These are phyloP conservation scores for Bocquillonia castaneifolia DNA, from an alignment of 441 rosid genomes.

Conservation along the genomic window DNA sequence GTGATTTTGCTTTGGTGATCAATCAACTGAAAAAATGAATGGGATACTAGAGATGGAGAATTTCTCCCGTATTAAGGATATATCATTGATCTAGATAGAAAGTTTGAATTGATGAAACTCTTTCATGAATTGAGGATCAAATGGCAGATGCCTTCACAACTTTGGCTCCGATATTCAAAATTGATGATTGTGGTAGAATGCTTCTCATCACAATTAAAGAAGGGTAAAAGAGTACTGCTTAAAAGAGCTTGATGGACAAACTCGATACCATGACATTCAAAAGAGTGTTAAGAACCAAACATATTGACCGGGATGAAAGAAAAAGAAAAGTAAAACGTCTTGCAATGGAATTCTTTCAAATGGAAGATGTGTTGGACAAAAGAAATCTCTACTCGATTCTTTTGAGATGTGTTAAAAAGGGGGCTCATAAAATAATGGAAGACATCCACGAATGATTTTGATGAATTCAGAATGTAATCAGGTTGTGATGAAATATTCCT, in stretches of 20 bases:
- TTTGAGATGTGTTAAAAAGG: background rate
- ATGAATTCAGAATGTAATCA: background rate
- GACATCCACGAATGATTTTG: background rate
- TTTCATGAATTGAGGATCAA: background rate
- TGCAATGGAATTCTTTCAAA: background rate
- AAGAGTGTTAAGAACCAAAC: background rate
- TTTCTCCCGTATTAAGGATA: background rate
- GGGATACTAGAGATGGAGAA: background rate
- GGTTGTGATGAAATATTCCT: background rate
- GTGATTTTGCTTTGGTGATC: background rate
- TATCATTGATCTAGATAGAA: too few species aligned
- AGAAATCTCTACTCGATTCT: background rate
- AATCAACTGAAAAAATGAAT: background rate
- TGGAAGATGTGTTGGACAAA: background rate
- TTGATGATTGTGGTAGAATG: background rate
- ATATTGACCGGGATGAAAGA: background rate
- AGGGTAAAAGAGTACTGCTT: background rate
- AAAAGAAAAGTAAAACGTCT: background rate
- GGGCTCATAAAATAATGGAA: background rate
- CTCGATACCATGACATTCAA: background rate
- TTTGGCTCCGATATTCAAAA: background rate
- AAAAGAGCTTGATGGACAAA: background rate
- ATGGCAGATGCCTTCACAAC: background rate
- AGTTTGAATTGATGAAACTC: too few species aligned
- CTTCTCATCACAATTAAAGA: background rate